phyloP scores from a whole-genome alignment of 192 early-diverging fungal genomes.

The Entomortierella chlamydospora region DNA sequence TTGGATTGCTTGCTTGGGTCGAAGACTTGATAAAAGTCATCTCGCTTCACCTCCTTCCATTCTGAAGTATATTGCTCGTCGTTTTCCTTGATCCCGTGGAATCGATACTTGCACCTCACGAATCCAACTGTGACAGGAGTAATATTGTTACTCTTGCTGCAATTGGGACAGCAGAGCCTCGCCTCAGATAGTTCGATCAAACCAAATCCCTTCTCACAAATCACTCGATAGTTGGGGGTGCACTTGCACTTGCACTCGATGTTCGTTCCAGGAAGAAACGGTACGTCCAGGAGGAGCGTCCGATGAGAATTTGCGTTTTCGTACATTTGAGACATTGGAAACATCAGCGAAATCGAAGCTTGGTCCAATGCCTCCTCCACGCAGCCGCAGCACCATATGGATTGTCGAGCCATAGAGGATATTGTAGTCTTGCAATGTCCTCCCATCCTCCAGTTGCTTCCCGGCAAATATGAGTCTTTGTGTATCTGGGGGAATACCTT shows the following conservation, averaged over 20 bases:
- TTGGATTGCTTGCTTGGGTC: neutral
- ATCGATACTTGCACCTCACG: slow-evolving; percentile 14
- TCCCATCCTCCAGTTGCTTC: slow-evolving; percentile 77
- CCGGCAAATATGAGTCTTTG: slow-evolving; percentile 76
- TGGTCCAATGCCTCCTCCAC: too few species aligned
- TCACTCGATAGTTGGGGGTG: neutral
- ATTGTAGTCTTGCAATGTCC: slow-evolving; percentile 70
- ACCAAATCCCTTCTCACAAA: neutral
- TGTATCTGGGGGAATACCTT: slow-evolving; percentile 77
- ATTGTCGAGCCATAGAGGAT: slow-evolving; percentile 71
- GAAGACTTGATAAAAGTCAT: slow-evolving; percentile 2
- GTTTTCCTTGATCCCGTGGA: slow-evolving; percentile 10
- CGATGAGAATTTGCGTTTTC: neutral
- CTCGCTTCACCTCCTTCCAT: neutral
- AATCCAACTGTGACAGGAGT: slow-evolving; percentile 13
- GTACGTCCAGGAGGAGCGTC: neutral
- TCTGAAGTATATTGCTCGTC: neutral
- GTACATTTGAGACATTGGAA: too few species aligned
- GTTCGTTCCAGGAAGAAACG: neutral
- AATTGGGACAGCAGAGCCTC: slow-evolving; percentile 8
- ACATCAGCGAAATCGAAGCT: too few species aligned
- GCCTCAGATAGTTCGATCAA: neutral
- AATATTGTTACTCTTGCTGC: neutral
- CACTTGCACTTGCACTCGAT: slow-evolving; percentile 13
- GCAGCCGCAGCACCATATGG: neutral